Conservation (phyloP, 768 basidiomycete species). For the Auricularia cornea region DNA sequence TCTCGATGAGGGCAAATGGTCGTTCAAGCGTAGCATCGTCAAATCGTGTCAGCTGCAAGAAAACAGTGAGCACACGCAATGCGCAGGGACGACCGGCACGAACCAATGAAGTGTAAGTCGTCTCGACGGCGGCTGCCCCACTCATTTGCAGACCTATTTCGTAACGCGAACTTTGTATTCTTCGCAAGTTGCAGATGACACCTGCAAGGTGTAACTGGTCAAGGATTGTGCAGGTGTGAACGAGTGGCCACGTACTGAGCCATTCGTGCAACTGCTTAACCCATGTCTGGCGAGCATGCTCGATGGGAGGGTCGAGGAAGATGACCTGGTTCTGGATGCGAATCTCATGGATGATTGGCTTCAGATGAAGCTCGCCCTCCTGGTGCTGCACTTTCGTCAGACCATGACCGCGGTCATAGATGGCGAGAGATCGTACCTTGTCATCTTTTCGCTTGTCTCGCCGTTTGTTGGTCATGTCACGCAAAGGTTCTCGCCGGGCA, state of each 20-base stretch:
- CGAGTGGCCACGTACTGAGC: conserved; percentile 45
- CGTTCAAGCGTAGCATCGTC: conserved; percentile 63
- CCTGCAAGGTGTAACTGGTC: conserved; percentile 38
- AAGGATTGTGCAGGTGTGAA: neutral
- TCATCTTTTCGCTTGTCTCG: conserved; percentile 76
- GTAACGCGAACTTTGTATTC: conserved; percentile 92
- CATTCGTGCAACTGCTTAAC: conserved; percentile 82
- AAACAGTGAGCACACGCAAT: conserved; percentile 7
- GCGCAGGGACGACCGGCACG: conserved; percentile 14
- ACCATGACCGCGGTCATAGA: neutral
- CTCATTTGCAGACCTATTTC: conserved; percentile 90
- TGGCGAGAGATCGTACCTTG: conserved; percentile 43
- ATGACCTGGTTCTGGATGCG: conserved; percentile 99
- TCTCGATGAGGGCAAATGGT: conserved; percentile 81
- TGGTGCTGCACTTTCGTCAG: conserved; percentile 37
- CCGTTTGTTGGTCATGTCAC: conserved; percentile 57
- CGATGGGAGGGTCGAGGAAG: conserved; percentile 96
- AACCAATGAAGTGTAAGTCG: conserved; percentile 78
- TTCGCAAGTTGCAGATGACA: conserved; percentile 74
- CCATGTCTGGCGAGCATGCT: conserved; percentile 87
- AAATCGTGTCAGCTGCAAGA: conserved; percentile 60
- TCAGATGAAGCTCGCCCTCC: conserved; percentile 67
- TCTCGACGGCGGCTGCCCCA: conserved; percentile 56
- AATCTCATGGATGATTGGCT: conserved; percentile 90
- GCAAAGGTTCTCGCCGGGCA: conserved; percentile 42